Evolutionary conservation across 2,329 filamentous ascomycete species (phyloP), one percentile per base, ranked within the genome.

Genomic region (Alternaria longipes): DNA sequence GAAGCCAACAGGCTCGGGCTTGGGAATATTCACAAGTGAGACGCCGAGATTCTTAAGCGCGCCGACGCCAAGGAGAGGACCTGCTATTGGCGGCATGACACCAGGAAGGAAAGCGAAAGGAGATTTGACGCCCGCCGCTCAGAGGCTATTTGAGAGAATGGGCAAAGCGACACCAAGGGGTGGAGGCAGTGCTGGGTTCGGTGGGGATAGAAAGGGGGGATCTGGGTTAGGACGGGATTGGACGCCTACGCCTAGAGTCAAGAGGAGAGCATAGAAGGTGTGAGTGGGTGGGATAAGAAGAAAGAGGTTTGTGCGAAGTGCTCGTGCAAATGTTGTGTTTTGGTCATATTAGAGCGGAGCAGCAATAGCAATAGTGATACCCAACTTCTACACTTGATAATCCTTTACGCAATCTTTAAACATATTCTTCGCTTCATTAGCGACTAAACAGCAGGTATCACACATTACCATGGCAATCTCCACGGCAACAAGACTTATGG

Each of bases 1-100:
- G 16, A 61, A 56, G 53, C 54, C 56, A 8, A 20, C 45, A 67
- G 46, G 60, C 47, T 66, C 75, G 50, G 75, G 64, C 16, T 62
- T 74, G 18, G 72, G 71, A 11, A 73, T 72, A 8, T 74, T 73
- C 50, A 62, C 64, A 22, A 68, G 78, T n/a, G 76, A 79, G 41
- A 81, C 81, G 3, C 89, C 89, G 0, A 85, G 89, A n/a, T 90
- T 91, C 8, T 87, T 85, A 67, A 92, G 91, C 63, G 87, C 89
- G 2, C 91, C 88, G 66, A 94, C 92, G 22, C 92, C 92, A 8
- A 38, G 12, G 8, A 50, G 18, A 14, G 75, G 84, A 88, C 62
- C 78, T 93, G 34, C 24, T 42, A 89, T 88, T 82, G 63, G 36
- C 14, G 59, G 51, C 5, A 50, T 67, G 60, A 74, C 73, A 36